A percentile compares a stretch with the other conserved stretches of the same genome.
Evolutionary conservation across 1,284 basidiomycete species (phyloP).

Genomic region (Cryptococcus hybrid): DNA sequence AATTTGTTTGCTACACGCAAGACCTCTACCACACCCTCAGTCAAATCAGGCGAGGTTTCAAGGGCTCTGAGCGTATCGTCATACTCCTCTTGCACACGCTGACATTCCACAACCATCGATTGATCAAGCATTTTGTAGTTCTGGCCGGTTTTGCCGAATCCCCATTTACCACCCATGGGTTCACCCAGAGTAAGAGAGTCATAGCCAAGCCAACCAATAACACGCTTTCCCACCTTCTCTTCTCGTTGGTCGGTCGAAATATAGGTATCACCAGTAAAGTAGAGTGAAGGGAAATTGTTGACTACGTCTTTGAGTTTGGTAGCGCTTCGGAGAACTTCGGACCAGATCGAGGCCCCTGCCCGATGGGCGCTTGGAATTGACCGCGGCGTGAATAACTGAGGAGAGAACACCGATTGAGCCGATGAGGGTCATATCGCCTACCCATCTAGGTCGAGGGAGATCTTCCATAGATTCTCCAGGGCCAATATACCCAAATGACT

Average conservation of each 20-base stretch:
- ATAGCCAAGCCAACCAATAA: slow-evolving; percentile 24
- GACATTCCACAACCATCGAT: slow-evolving; percentile 20
- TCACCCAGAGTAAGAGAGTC: slow-evolving; percentile 23
- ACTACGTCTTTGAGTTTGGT: slow-evolving; percentile 37
- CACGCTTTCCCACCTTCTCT: slow-evolving; percentile 11
- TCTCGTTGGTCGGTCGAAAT: slow-evolving; percentile 5
- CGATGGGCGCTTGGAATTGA: slow-evolving; percentile 19
- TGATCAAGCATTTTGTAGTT: slow-evolving; percentile 24
- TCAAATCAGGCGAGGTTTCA: background rate
- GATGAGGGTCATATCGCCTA: slow-evolving; percentile 35
- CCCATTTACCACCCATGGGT: slow-evolving; percentile 35
- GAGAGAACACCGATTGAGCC: slow-evolving; percentile 37
- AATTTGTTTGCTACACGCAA: slow-evolving; percentile 23
- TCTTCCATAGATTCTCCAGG: slow-evolving; percentile 35
- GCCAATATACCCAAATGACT: slow-evolving; percentile 44
- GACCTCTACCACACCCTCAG: slow-evolving; percentile 14
- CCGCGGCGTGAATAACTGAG: slow-evolving; percentile 29
- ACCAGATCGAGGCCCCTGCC: slow-evolving; percentile 34
- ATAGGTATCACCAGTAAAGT: slow-evolving; percentile 15
- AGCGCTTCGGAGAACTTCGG: slow-evolving; percentile 35
- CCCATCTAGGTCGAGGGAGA: slow-evolving; percentile 37
- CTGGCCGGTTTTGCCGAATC: slow-evolving; percentile 24
- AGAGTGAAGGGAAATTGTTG: slow-evolving; percentile 22
- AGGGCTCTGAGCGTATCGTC: slow-evolving; percentile 16
- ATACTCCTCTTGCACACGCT: slow-evolving; percentile 24